A percentile compares a stretch with the other conserved stretches of the same genome.
phyloP scores from a whole-genome alignment of 257 asterid species.

The Lantana camara region DNA sequence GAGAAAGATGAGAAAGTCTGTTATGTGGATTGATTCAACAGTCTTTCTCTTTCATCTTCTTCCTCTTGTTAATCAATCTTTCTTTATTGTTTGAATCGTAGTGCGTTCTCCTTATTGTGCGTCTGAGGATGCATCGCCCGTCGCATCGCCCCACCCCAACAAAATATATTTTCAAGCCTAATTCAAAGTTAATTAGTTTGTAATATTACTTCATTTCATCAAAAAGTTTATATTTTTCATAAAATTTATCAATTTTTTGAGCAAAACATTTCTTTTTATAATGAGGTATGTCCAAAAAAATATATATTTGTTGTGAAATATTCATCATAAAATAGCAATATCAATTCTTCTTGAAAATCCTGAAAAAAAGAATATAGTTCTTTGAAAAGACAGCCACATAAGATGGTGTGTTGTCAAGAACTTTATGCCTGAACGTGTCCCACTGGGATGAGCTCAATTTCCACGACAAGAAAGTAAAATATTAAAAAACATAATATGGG shows the following conservation, averaged over 20 bases:
- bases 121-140: conserved; percentile 13
- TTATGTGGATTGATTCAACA: conserved; percentile 24
- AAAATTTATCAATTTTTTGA: too few relatives aligned
- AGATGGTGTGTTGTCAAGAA: background rate
- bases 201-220: too few relatives aligned
- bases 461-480: too few relatives aligned
- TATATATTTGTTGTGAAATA: too few relatives aligned
- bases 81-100: background rate
- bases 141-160: conserved; percentile 1
- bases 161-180: background rate
- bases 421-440: background rate
- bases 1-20: conserved; percentile 38
- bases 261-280: too few relatives aligned
- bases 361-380: background rate
- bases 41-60: background rate
- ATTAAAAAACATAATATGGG: too few relatives aligned
- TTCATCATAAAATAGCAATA: too few relatives aligned
- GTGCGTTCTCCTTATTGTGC: conserved; percentile 15
- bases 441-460: background rate
- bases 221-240: too few relatives aligned
- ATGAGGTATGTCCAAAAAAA: too few relatives aligned
- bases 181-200: too few relatives aligned
- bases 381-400: background rate
- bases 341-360: too few relatives aligned
- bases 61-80: conserved; percentile 3